Conservation (phyloP, 345 rosid genomes). For the Microthlaspi erraticum region DNA sequence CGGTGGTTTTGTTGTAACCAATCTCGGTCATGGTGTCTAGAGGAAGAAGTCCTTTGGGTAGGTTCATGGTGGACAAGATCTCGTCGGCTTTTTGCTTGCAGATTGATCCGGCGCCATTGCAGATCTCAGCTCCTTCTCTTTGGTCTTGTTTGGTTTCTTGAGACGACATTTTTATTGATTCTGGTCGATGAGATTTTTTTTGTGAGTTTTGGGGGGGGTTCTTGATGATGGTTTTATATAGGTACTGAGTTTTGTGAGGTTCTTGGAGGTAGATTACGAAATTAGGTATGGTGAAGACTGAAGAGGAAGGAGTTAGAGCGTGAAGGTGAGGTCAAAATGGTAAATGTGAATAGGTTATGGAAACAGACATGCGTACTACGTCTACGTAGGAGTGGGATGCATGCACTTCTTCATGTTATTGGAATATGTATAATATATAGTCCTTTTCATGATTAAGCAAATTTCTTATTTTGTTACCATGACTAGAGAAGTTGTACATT, state of each 20-base stretch:
- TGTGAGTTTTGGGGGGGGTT: background rate
- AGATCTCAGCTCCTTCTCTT: slow-evolving; percentile 59
- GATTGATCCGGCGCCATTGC: slow-evolving; percentile 43
- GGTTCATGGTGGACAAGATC: slow-evolving; percentile 48
- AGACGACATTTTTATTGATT: slow-evolving; percentile 36
- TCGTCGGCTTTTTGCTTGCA: slow-evolving; percentile 59
- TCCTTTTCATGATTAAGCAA: too few relatives aligned
- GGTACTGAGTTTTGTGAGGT: background rate
- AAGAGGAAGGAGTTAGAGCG: too few relatives aligned
- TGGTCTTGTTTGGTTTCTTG: slow-evolving; percentile 37
- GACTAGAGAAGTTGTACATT: too few relatives aligned
- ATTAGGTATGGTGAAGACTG: background rate
- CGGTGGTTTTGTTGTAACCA: slow-evolving; percentile 56
- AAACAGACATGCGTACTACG: slow-evolving; percentile 23
- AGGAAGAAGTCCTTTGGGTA: slow-evolving; percentile 66
- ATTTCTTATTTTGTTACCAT: too few relatives aligned
- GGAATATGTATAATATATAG: slow-evolving; percentile 5
- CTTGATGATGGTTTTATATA: background rate
- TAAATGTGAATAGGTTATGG: slow-evolving; percentile 21
- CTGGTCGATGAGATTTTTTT: background rate
- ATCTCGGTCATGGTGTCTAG: slow-evolving; percentile 58
- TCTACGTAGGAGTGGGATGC: slow-evolving; percentile 32
- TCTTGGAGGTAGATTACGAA: background rate
- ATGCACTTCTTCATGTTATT: slow-evolving; percentile 39
- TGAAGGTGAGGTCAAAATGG: slow-evolving; percentile 14